These are phyloP conservation scores for Zymoseptoria passerinii DNA, from an alignment of 2,329 filamentous ascomycete genomes.

Conservation along the genomic window DNA sequence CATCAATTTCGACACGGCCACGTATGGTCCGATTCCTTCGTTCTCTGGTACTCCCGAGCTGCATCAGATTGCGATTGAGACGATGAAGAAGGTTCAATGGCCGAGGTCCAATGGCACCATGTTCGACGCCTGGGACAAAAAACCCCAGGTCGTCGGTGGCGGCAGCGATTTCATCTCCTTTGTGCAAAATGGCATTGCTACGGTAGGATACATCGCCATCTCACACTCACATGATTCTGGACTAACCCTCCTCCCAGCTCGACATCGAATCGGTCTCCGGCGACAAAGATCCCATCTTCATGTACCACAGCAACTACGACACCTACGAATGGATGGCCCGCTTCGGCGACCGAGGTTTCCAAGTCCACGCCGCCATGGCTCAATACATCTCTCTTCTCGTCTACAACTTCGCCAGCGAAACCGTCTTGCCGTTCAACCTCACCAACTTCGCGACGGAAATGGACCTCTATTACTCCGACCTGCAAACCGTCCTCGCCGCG, in stretches of 20 bases:
- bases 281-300: slow-evolving; percentile 35
- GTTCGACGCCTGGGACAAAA: slow-evolving; percentile 37
- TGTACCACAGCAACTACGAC: slow-evolving; percentile 43
- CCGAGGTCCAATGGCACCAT: slow-evolving; percentile 32
- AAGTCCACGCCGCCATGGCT: slow-evolving; percentile 41
- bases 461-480: slow-evolving; percentile 30
- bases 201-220: slow-evolving; percentile 1
- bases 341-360: slow-evolving; percentile 45
- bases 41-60: slow-evolving; percentile 64
- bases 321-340: slow-evolving; percentile 45
- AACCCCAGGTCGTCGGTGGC: slow-evolving; percentile 35
- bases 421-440: slow-evolving; percentile 35
- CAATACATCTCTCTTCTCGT: slow-evolving; percentile 38
- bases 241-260: slow-evolving; percentile 14
- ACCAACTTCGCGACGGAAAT: slow-evolving; percentile 35
- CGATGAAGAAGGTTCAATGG: slow-evolving; percentile 49
- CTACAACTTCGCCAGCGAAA: slow-evolving; percentile 35
- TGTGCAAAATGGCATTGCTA: slow-evolving; percentile 34
- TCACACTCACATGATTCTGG: background rate
- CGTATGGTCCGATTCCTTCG: slow-evolving; percentile 48
- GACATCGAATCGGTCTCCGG: slow-evolving; percentile 36
- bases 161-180: slow-evolving; percentile 43
- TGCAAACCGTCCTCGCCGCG: slow-evolving; percentile 31
- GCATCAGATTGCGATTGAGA: slow-evolving; percentile 59
- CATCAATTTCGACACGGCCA: slow-evolving; percentile 45